phyloP scores from a whole-genome alignment of 1,284 basidiomycete genomes.

The Grifola frondosa region DNA sequence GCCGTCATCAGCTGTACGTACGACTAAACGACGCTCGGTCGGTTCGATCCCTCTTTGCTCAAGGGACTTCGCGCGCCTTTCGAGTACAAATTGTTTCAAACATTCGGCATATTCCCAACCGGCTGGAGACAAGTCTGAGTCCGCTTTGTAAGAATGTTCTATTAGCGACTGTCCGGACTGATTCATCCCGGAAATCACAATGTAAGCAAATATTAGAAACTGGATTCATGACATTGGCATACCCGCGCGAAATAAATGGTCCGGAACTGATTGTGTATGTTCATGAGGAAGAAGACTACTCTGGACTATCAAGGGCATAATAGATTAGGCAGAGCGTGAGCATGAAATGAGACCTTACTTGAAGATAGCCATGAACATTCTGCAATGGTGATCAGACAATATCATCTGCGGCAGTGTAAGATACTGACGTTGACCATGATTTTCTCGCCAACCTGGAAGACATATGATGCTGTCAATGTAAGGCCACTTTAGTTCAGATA shows the following conservation, averaged over 20 bases:
- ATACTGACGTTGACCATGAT: conserved; percentile 85
- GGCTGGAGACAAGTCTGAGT: conserved; percentile 92
- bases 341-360: conserved; percentile 42
- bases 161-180: conserved; percentile 94
- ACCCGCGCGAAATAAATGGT: conserved; percentile 94
- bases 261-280: conserved; percentile 90
- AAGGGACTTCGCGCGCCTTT: conserved; percentile 68
- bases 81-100: conserved; percentile 82
- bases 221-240: conserved; percentile 27
- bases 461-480: not conserved
- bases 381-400: conserved; percentile 35
- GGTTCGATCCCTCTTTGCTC: conserved; percentile 67
- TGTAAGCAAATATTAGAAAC: not conserved
- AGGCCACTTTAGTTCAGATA: no score
- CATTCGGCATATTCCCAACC: conserved; percentile 94
- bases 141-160: conserved; percentile 98
- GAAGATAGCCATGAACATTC: conserved; percentile 86
- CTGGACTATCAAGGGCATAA: conserved; percentile 59
- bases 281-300: conserved; percentile 97
- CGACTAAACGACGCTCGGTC: conserved; percentile 70
- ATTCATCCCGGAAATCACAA: not conserved
- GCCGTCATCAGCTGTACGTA: conserved; percentile 40
- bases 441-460: conserved; percentile 79
- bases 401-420: not conserved
- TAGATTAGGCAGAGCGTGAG: not conserved